Evolutionary conservation across 108 stramenopile genomes (phyloP).

Genomic region (Cyclotella cryptica): DNA sequence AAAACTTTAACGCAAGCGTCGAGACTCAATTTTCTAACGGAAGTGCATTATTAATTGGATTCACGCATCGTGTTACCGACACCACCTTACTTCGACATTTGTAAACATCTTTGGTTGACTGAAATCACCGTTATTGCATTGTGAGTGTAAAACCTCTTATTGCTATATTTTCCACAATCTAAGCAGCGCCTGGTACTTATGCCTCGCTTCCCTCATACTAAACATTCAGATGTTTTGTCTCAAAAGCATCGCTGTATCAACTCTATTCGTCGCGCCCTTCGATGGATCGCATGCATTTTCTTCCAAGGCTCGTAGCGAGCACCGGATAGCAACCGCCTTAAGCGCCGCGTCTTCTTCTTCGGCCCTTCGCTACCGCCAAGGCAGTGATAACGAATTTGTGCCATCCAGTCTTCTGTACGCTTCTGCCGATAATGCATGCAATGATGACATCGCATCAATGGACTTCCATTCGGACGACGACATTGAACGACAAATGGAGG

Average conservation of each 20-base stretch:
- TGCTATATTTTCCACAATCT: no score
- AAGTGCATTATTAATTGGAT: no score
- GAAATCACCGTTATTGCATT: no score
- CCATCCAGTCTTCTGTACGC: slow-evolving; percentile 10
- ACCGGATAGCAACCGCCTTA: neutral
- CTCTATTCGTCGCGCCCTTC: neutral
- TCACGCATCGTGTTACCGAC: no score
- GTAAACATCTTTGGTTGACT: no score
- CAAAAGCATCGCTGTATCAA: neutral
- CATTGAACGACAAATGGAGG: slow-evolving; percentile 15
- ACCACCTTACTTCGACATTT: no score
- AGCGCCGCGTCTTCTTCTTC: slow-evolving; percentile 14
- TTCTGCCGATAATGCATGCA: neutral
- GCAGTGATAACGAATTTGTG: neutral
- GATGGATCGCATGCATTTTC: neutral
- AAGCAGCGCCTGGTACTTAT: neutral
- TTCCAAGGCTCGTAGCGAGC: neutral
- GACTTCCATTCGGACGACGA: neutral
- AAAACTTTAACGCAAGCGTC: no score
- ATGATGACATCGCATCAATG: neutral
- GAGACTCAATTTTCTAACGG: no score
- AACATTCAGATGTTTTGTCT: neutral
- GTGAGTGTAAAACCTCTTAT: no score
- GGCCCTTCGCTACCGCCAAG: slow-evolving; percentile 20
- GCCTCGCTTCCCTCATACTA: neutral